phyloP scores from a whole-genome alignment of 2,329 filamentous ascomycete species.

The Aspergillus phoenicis region DNA sequence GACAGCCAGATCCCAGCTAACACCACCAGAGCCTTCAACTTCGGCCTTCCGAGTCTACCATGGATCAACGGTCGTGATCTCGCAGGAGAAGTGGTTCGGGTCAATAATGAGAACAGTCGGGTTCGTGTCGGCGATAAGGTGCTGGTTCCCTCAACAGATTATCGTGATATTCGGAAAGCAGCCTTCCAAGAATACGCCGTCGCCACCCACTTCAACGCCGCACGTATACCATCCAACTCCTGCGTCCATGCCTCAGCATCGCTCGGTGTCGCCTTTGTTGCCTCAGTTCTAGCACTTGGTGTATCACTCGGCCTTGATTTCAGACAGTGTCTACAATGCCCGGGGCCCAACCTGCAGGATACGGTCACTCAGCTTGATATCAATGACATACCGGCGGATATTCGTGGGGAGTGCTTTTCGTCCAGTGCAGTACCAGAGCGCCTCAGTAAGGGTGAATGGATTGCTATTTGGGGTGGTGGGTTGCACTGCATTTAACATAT shows the following conservation, averaged over 20 bases:
- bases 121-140: slow-evolving; percentile 60
- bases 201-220: slow-evolving; percentile 65
- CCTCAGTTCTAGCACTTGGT: slow-evolving; percentile 66
- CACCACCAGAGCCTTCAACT: slow-evolving; percentile 64
- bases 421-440: slow-evolving; percentile 57
- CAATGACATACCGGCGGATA: slow-evolving; percentile 60
- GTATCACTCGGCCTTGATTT: slow-evolving; percentile 73
- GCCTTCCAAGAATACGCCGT: slow-evolving; percentile 72
- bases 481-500: background rate
- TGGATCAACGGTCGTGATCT: slow-evolving; percentile 71
- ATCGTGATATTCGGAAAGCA: slow-evolving; percentile 70
- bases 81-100: slow-evolving; percentile 64
- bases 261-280: slow-evolving; percentile 71
- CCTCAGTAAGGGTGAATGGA: slow-evolving; percentile 65
- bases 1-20: background rate
- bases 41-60: slow-evolving; percentile 67
- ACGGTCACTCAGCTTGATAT: slow-evolving; percentile 53
- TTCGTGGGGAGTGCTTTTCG: slow-evolving; percentile 64
- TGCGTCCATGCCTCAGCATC: slow-evolving; percentile 61
- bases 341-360: slow-evolving; percentile 62
- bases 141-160: slow-evolving; percentile 72
- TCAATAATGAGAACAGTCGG: slow-evolving; percentile 47
- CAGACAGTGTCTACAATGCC: slow-evolving; percentile 33
- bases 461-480: slow-evolving; percentile 72
- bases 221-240: slow-evolving; percentile 59